Evolutionary conservation across 352 stramenopile genomes (phyloP), one percentile per base, ranked within the genome.

Genomic region (Phytophthora capsici): DNA sequence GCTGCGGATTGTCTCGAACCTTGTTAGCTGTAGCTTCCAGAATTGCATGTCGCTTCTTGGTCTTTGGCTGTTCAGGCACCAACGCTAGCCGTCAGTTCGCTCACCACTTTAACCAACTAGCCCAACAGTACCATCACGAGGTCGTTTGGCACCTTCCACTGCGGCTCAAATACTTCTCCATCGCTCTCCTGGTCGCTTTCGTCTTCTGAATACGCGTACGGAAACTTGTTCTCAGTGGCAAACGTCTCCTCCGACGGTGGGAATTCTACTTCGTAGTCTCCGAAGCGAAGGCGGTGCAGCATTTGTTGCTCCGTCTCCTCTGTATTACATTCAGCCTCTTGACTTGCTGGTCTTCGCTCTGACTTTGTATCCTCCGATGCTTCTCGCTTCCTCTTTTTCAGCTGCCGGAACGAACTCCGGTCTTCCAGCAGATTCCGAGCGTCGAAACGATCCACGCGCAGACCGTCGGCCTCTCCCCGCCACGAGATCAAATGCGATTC

Each of bases 391-490:
- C 63, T 62, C 49, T 73, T 79, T 59, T 87, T 88, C 34, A 82
- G 63, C 62, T 75, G 73, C 2, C 73, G 75, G 68, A 90, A 90
- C n/a, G 64, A 41, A 34, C 55, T 55, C 17, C 61, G 62, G 48
- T 88, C 78, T 13, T 84, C 65, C 57, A 90, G 64, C 48, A 90
- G 44, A 61, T 88, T 90, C 63, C 81, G 79, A 36, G 77, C 79
- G 38, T 90, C 81, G 51, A 82, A 90, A 51, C 81, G 81, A 55
- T 90, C 81, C 22, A 90, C 66, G 22, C 65, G 73, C 58, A 86
- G 57, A 20, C 57, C 57, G 48, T 66, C 63, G 44, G 62, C 64
- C 50, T 67, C 62, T 7, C 66, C 71, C 32, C 71, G 75, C 81
- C 81, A 90, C n/a, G 59, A 25, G 19, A 88, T 84, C 43, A 90